phyloP scores from a whole-genome alignment of 805 yeast species.

The Myxozyma geophila region DNA sequence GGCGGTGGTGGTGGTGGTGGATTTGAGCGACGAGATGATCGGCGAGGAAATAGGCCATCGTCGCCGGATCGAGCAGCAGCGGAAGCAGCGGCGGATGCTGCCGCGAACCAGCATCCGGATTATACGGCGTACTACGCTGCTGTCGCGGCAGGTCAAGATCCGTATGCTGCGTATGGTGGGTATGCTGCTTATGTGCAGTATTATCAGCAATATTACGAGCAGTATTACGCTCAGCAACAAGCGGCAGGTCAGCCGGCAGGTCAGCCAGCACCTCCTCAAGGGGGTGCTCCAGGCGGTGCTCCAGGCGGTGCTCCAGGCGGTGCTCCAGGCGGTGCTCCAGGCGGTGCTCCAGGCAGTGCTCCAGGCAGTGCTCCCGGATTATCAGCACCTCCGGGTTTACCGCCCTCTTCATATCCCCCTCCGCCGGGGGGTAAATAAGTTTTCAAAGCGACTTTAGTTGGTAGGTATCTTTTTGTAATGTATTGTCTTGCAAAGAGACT shows the following conservation, averaged over 20 bases:
- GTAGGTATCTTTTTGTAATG: background rate
- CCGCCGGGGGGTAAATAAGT: slow-evolving; percentile 14
- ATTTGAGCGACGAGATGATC: slow-evolving; percentile 4
- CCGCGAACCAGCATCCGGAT: slow-evolving; percentile 27
- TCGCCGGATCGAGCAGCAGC: slow-evolving; percentile 19
- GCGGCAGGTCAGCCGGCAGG: slow-evolving; percentile 10
- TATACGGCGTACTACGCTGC: slow-evolving; percentile 37
- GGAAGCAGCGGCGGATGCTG: slow-evolving; percentile 18
- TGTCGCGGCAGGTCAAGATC: slow-evolving; percentile 38
- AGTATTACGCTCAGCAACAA: slow-evolving; percentile 33
- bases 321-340: background rate
- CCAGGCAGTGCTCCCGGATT: slow-evolving; percentile 5
- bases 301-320: background rate
- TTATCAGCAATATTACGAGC: slow-evolving; percentile 38
- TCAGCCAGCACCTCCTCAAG: no score
- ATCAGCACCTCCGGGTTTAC: background rate
- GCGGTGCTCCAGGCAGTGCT: background rate
- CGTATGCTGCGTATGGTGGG: slow-evolving; percentile 41
- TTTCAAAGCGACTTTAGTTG: background rate
- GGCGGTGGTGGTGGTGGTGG: slow-evolving; percentile 24
- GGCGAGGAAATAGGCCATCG: background rate
- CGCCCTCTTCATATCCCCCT: background rate
- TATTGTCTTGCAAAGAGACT: background rate
- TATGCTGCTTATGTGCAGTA: slow-evolving; percentile 39
- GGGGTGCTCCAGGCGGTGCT: slow-evolving; percentile 3